These are phyloP conservation scores for Geotrichum ghanense DNA, from an alignment of 805 yeast species.

Conservation along the genomic window DNA sequence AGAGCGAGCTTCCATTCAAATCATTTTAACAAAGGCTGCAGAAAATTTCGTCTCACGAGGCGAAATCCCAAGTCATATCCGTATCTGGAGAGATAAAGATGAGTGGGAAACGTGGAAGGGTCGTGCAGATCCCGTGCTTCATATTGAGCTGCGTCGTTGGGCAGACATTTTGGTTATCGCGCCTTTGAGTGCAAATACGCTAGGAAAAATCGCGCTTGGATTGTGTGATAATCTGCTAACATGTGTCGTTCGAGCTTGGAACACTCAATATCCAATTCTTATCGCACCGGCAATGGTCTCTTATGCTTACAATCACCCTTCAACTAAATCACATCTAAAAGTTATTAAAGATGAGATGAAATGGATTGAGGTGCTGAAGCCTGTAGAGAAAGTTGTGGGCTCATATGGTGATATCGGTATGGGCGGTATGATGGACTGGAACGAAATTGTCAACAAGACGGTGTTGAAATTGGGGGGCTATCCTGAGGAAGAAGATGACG, in stretches of 20 bases:
- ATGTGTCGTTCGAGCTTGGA: slow-evolving; percentile 90
- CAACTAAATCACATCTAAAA: slow-evolving; percentile 73
- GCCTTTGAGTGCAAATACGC: slow-evolving; percentile 89
- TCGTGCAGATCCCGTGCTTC: slow-evolving; percentile 83
- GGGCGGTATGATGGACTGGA: slow-evolving; percentile 99
- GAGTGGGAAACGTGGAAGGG: slow-evolving; percentile 88
- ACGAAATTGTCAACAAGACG: slow-evolving; percentile 79
- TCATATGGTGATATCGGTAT: slow-evolving; percentile 96
- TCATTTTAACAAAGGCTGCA: slow-evolving; percentile 77
- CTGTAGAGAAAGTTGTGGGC: slow-evolving; percentile 88
- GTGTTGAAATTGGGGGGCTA: slow-evolving; percentile 59
- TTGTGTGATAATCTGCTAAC: slow-evolving; percentile 87
- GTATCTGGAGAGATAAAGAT: slow-evolving; percentile 86
- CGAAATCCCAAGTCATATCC: slow-evolving; percentile 55
- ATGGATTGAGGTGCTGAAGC: slow-evolving; percentile 87
- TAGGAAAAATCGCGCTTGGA: slow-evolving; percentile 82
- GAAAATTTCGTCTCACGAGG: slow-evolving; percentile 58
- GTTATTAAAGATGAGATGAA: slow-evolving; percentile 82
- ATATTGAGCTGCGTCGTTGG: slow-evolving; percentile 92
- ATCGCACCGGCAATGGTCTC: slow-evolving; percentile 96
- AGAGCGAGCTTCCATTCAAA: slow-evolving; percentile 67
- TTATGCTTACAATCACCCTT: slow-evolving; percentile 78
- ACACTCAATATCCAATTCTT: slow-evolving; percentile 76
- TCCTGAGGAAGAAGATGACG: slow-evolving; percentile 45
- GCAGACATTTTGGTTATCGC: slow-evolving; percentile 88